Evolutionary conservation across 2,329 filamentous ascomycete genomes (phyloP).

Genomic region (Fusarium mangiferae): DNA sequence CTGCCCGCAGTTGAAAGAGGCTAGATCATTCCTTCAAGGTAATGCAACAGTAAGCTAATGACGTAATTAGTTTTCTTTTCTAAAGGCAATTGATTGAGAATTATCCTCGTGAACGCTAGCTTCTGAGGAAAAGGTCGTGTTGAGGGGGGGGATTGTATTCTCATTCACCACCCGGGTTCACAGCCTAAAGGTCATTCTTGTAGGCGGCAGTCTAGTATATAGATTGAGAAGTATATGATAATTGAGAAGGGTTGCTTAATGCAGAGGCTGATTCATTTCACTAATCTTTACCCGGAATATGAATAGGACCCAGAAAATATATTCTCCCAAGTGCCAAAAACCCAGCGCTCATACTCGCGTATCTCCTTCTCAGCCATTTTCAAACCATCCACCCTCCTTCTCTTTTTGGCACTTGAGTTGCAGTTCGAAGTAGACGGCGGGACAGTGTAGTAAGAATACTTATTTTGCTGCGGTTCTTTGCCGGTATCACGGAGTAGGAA

Average conservation of each 20-base stretch:
- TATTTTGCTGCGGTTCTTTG: accelerated
- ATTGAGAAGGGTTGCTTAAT: accelerated
- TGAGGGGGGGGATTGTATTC: background rate
- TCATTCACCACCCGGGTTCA: background rate
- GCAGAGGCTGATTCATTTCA: accelerated
- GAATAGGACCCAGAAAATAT: background rate
- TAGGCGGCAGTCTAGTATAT: background rate
- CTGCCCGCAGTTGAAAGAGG: background rate
- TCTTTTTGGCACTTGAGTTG: background rate
- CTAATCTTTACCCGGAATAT: background rate
- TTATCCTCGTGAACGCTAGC: background rate
- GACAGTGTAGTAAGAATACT: background rate
- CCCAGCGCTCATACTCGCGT: background rate
- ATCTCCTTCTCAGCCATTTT: background rate
- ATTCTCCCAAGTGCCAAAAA: background rate
- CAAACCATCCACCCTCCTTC: accelerated
- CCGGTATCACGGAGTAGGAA: background rate
- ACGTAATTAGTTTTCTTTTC: background rate
- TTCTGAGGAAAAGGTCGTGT: background rate
- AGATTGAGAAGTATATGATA: accelerated
- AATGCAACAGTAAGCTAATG: background rate
- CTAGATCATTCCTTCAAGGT: accelerated
- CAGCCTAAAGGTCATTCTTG: accelerated
- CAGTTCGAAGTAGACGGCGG: background rate
- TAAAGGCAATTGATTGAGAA: background rate